Evolutionary conservation across 2,329 filamentous ascomycete species (phyloP), one percentile per base, ranked within the genome.

Genomic region (Aspergillus chevalieri): DNA sequence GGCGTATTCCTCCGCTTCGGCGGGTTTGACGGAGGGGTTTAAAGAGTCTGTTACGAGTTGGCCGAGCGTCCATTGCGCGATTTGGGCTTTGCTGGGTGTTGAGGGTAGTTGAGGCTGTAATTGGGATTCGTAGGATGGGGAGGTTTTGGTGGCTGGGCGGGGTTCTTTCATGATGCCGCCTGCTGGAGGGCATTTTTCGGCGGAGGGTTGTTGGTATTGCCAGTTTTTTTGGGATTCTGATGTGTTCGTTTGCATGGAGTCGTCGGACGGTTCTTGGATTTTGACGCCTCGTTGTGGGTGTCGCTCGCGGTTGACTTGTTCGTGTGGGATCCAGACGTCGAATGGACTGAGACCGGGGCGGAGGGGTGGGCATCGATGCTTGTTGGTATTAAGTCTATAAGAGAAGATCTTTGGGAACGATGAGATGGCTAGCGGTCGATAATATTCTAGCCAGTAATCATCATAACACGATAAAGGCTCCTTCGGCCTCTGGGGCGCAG

Each of bases 401-500:
- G 89, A 83, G 65, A 95, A 96, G 66, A 96, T 87, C 65, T 96
- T 98, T 12, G 85, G 80, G 57, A 97, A 89, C 0, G 89, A 93
- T 0, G 93, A 95, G 1, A 97, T 73, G 0, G 87, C 88, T 6
- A 88, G 79, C 0, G 93, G 93, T 12, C 91, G 84, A 65, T 98
- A 98, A 67, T 96, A 97, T 66, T 98, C 93, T 6, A 93, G 77
- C 93, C 93, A 98, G 69, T 95, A 98, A 67, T 97, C 90, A 64
- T 97, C 92, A 52, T 89, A 89, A 52, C 80, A 82, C 73, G 60
- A 66, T 55, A 67, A 50, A 12, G 64, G 54, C 5, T 65, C 63
- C 45, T 65, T 66, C 4, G 67, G 61, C 12, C 53, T 55, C 39
- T 51, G 55, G 36, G 62, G 60, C 30, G 52, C 62, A 6, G 78